Percentiles rank a stretch among this genome's conserved stretches.
Conservation (phyloP, 805 yeast genomes). For the Saturnispora serradocipensis region DNA sequence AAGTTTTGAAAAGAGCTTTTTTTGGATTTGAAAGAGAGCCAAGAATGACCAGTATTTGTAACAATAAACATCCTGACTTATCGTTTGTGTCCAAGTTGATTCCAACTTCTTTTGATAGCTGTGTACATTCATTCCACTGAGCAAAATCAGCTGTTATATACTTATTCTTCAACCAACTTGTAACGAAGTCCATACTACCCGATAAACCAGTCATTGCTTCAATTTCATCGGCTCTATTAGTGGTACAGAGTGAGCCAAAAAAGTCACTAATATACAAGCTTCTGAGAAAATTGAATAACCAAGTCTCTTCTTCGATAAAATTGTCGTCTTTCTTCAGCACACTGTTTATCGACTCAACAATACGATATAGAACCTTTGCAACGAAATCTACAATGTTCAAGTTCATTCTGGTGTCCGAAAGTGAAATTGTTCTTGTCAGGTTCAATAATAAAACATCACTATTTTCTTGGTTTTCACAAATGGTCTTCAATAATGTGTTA, state of each 20-base stretch:
- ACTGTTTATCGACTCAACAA: constrained; percentile 27
- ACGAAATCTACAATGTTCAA: constrained; percentile 37
- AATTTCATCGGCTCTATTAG: constrained; percentile 22
- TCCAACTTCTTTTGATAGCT: constrained; percentile 9
- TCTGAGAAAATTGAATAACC: constrained; percentile 9
- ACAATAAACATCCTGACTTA: background rate
- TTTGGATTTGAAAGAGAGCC: constrained; percentile 10
- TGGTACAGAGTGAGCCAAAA: constrained; percentile 11
- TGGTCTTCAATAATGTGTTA: constrained; percentile 15
- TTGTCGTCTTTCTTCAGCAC: background rate
- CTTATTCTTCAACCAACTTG: constrained; percentile 7
- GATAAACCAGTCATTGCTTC: constrained; percentile 13
- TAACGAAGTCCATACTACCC: constrained; percentile 11
- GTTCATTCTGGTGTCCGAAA: constrained; percentile 36
- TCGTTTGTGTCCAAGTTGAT: background rate
- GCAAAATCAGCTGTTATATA: background rate
- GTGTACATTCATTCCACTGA: constrained; percentile 7
- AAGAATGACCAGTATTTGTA: constrained; percentile 5
- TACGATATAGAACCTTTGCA: constrained; percentile 34
- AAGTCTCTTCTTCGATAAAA: constrained; percentile 25
- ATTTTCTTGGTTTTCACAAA: constrained; percentile 7
- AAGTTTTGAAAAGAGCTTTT: constrained; percentile 10
- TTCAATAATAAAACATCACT: constrained; percentile 28
- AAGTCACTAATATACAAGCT: constrained; percentile 10
- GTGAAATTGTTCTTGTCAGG: constrained; percentile 33